A percentile compares a stretch with the other conserved stretches of the same genome.
Evolutionary conservation across 2,329 filamentous ascomycete species (phyloP).

Genomic region (Alternaria novae-zelandiae): DNA sequence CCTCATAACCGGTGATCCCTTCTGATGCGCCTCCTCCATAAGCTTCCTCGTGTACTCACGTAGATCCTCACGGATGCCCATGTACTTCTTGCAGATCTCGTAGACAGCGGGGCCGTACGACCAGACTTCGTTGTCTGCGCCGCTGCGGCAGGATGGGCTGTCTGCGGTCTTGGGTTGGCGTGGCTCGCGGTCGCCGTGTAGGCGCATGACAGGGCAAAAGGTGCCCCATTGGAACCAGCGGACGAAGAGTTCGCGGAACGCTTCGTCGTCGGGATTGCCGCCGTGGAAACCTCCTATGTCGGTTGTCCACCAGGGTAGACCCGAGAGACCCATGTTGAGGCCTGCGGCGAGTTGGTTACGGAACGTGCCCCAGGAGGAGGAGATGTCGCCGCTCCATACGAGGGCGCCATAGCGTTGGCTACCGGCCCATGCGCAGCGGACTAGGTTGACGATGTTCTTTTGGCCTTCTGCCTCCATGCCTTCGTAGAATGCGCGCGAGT

Average conservation of each 20-base stretch:
- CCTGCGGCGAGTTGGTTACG: conserved; percentile 68
- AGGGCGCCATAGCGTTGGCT: conserved; percentile 69
- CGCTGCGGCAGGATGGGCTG: conserved; percentile 50
- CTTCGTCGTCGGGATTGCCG: conserved; percentile 61
- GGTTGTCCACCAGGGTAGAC: conserved; percentile 73
- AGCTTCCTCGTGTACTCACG: conserved; percentile 63
- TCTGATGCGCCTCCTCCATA: conserved; percentile 66
- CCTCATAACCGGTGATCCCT: conserved; percentile 67
- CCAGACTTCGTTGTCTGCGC: conserved; percentile 70
- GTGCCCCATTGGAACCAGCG: conserved; percentile 74
- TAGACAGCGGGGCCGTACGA: conserved; percentile 68
- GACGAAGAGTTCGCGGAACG: conserved; percentile 68
- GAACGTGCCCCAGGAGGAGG: conserved; percentile 66
- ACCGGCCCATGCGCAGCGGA: conserved; percentile 64
- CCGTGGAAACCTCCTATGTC: conserved; percentile 75
- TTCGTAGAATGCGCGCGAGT: conserved; percentile 66
- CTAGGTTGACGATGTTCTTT: conserved; percentile 64
- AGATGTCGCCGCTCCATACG: conserved; percentile 72
- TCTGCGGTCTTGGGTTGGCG: conserved; percentile 54
- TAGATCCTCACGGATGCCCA: conserved; percentile 64
- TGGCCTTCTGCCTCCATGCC: conserved; percentile 62
- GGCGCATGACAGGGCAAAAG: conserved; percentile 71
- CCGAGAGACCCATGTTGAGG: conserved; percentile 69
- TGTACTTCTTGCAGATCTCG: conserved; percentile 65
- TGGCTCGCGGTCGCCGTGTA: conserved; percentile 71